These are phyloP conservation scores for Aspergillus tanneri DNA, from an alignment of 2,329 filamentous ascomycete genomes.

Conservation along the genomic window DNA sequence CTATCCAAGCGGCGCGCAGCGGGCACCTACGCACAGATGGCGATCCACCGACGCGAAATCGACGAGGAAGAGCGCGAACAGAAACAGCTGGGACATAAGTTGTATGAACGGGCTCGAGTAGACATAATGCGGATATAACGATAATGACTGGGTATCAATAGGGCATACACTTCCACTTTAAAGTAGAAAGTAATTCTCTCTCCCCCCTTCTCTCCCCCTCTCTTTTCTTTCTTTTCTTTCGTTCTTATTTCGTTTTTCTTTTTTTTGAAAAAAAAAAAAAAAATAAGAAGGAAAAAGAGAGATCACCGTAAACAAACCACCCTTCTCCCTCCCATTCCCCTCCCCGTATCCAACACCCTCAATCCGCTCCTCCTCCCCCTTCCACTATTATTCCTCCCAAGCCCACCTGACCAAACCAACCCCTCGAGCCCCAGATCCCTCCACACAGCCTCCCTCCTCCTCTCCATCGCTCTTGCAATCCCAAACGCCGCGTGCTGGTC, in stretches of 20 bases:
- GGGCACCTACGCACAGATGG: conserved; percentile 82
- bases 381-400: conserved; percentile 18
- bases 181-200: not conserved
- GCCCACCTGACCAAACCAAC: conserved; percentile 21
- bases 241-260: too few relatives aligned
- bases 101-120: conserved; percentile 80
- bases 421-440: conserved; percentile 49
- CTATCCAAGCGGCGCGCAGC: conserved; percentile 80
- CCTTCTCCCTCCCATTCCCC: conserved; percentile 41
- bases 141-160: not conserved
- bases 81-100: conserved; percentile 66
- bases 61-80: conserved; percentile 58
- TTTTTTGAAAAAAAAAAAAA: not conserved
- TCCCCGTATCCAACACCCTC: conserved; percentile 31
- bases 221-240: too few relatives aligned
- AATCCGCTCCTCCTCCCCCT: conserved; percentile 18
- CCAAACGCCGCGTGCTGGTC: conserved; percentile 68
- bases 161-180: not conserved
- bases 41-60: conserved; percentile 64
- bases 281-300: conserved; percentile 1
- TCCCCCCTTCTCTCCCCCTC: not conserved
- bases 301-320: conserved; percentile 38
- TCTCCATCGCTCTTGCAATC: conserved; percentile 61
- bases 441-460: conserved; percentile 56
- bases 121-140: conserved; percentile 76